Evolutionary conservation across 2,329 filamentous ascomycete species (phyloP).

Genomic region (Calonectria hawksworthii): DNA sequence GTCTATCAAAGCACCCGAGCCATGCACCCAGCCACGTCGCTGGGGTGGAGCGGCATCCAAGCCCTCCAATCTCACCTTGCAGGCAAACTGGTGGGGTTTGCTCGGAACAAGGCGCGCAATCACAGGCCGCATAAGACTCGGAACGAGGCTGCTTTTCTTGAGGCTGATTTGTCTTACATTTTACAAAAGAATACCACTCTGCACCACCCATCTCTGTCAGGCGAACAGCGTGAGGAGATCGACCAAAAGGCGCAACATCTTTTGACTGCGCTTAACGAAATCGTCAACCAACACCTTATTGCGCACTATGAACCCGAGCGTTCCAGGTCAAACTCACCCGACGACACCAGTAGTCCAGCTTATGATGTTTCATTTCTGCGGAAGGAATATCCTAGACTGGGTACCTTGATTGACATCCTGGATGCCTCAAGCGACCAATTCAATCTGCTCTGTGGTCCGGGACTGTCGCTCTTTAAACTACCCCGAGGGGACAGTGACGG

Average conservation of each 20-base stretch:
- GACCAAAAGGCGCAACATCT: not conserved
- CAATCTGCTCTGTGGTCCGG: not conserved
- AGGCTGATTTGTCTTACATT: not conserved
- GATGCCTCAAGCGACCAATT: not conserved
- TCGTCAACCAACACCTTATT: not conserved
- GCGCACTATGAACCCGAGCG: not conserved
- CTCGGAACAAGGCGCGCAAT: not conserved
- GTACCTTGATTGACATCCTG: not conserved
- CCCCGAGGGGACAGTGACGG: not conserved
- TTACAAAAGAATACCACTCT: not conserved
- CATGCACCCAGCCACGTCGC: not conserved
- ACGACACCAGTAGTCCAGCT: not conserved
- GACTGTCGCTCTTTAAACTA: not conserved
- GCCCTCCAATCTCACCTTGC: constrained; percentile 1
- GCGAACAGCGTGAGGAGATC: not conserved
- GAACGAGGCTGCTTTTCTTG: not conserved
- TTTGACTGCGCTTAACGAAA: not conserved
- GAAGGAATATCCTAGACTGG: not conserved
- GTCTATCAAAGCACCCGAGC: too few species aligned
- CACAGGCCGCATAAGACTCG: not conserved
- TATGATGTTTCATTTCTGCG: not conserved
- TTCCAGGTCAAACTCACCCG: not conserved
- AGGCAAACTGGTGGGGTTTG: constrained; percentile 4
- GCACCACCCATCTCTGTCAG: not conserved
- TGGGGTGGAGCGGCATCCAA: not conserved